Base-by-base conservation (phyloP, 2,329 filamentous ascomycete genomes). In the Neophaeococcomyces mojaviensis region DNA sequence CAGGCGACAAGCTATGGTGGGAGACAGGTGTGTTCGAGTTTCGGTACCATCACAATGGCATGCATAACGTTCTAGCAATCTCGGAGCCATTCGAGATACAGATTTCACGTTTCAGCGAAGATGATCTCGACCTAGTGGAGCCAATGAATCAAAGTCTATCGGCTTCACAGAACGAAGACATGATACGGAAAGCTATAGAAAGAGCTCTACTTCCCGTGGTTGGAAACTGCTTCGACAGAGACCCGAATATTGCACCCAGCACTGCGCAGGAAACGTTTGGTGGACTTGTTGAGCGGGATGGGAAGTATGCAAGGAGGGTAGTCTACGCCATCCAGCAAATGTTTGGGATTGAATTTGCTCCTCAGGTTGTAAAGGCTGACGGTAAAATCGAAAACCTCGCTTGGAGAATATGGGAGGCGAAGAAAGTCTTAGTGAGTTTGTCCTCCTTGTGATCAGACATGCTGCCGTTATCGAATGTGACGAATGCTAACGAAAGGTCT, bases 1-100 rank as follows among this genome's bases (percentile, higher is more conserved):
- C 82, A 8, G 89, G 92, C 39, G 89, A 97, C 68, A 95, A 94
- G 68, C 76, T 96, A 2, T 98, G 88, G 83, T 98, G 92, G 92
- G 94, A 86, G 0, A 86, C 90, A 50, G 92, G 92, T 45, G 86
- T 94, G 2, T 98, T 95, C 60, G 92, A 98, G 61, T 94, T 98
- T 71, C 82, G 92, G 33, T 96, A 96, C 67, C 92, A 98, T 66
- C 92, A 98, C 66, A 83, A 87, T 56, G 88, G 88, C 46, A 85
- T 84, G 58, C 88, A 98, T 67, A 87, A 85, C 55, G 89, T 94
- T 60, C 92, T 98, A 86, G 81, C 88, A 15, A 86, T 97, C 50
- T 96, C 89, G 4, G 78, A 88, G 55, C 89, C 92, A 0, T 98
- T 98, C 58, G 90, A 96, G 64, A 84, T 97, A 47, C 80, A 82